These are phyloP conservation scores for Fomitopsis schrenkii DNA, from an alignment of 1,284 basidiomycete species.

Conservation along the genomic window DNA sequence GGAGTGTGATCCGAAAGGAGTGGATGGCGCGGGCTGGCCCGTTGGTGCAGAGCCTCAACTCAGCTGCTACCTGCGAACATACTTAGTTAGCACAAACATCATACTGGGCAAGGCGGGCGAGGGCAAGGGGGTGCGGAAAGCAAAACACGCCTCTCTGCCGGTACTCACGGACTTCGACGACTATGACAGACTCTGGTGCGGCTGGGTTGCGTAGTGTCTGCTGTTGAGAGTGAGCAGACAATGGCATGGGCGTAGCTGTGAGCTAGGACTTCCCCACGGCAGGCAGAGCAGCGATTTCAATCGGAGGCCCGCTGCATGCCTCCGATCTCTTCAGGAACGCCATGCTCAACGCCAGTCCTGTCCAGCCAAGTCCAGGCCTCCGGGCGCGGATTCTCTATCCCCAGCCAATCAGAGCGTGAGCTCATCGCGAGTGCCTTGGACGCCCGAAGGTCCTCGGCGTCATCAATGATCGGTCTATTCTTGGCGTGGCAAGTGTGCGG, in stretches of 20 bases:
- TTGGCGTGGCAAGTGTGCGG: background rate
- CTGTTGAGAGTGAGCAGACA: background rate
- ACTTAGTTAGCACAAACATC: background rate
- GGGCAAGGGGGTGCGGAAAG: background rate
- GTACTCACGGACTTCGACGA: background rate
- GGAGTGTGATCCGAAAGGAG: slow-evolving; percentile 20
- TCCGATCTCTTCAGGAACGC: background rate
- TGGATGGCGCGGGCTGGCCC: slow-evolving; percentile 7
- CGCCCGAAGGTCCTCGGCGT: background rate
- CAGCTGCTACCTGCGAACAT: background rate
- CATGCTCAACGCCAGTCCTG: background rate
- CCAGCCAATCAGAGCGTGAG: background rate
- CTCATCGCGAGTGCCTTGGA: background rate
- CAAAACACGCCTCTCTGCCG: background rate
- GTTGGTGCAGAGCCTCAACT: slow-evolving; percentile 3
- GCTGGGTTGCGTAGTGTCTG: background rate
- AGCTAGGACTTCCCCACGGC: background rate
- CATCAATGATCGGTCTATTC: background rate
- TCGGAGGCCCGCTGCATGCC: background rate
- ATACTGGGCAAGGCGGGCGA: background rate
- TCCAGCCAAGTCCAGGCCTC: background rate
- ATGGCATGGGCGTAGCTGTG: background rate
- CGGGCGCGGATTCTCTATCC: background rate
- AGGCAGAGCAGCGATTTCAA: background rate
- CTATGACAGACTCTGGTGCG: background rate